Base-by-base conservation (phyloP, 164 flowering plant genomes). In the Vitis cinerea region DNA sequence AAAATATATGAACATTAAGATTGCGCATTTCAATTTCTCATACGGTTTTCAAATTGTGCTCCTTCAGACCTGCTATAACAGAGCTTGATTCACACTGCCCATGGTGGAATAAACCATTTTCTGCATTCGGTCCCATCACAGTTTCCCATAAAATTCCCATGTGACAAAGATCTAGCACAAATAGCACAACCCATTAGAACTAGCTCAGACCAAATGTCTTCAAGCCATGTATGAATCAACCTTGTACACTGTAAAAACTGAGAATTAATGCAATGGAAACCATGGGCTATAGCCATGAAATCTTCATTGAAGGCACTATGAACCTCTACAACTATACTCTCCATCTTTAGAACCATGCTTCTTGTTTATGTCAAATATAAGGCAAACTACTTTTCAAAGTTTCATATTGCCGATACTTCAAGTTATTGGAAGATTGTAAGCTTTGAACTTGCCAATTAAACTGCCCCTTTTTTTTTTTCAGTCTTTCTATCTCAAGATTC, bases 101-200 rank as follows among this genome's bases (percentile, higher is more conserved):
- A 19, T 19, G 23, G 23, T 19, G 23, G 23, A 19, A 1, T 19
- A 19, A 19, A 19, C 23, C 23, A 19, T 93, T 93, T 76, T 95
- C 98, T 63, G 88, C 92, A 82, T 95, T 90, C 71, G 88, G 62
- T 37, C 95, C 90, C 49, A 82, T 87, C 16, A 83, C 88, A 14
- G 91, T 80, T 82, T 95, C 98, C 84, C 89, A 74, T 64, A 95
- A 66, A 72, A 90, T 79, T 27, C 97, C 98, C 82, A 87, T 86
- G 78, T 95, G 97, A 74, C 99, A 95, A 8, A 90, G 87, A 78
- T 91, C 97, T 59, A 95, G 69, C 48, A 89, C 91, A 52, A 97
- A 91, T 31, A 93, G 91, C 92, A 81, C 92, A 89, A 69, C 90
- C 99, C 79, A 89, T 93, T 30, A 72, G 76, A 69, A 95, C 79